Conservation (phyloP, 805 yeast genomes). For the Tetrapisispora nanseiensis region DNA sequence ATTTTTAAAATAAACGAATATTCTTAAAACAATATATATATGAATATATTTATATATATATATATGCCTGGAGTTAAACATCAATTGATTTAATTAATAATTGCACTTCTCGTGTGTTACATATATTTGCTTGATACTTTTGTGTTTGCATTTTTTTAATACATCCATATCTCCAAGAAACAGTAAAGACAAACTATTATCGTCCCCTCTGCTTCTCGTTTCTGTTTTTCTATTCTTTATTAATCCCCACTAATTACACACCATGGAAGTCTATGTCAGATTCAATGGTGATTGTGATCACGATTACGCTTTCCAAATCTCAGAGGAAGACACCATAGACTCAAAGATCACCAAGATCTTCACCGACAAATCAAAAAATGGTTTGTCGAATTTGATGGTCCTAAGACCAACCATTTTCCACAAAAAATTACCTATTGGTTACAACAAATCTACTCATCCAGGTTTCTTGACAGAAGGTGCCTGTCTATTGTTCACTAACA, state of each 20-base stretch:
- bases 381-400: slow-evolving; percentile 47
- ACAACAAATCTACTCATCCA: slow-evolving; percentile 45
- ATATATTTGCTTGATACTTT: too few species aligned
- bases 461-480: slow-evolving; percentile 84
- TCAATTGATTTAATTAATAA: too few species aligned
- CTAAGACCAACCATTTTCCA: slow-evolving; percentile 76
- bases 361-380: slow-evolving; percentile 4
- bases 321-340: slow-evolving; percentile 46
- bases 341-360: slow-evolving; percentile 51
- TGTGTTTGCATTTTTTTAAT: background rate
- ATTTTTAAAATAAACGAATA: background rate
- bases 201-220: too few species aligned
- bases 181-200: too few species aligned
- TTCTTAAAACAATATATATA: too few species aligned
- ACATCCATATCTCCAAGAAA: too few species aligned
- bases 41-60: background rate
- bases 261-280: slow-evolving; percentile 49
- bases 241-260: slow-evolving; percentile 18
- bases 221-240: too few species aligned
- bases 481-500: slow-evolving; percentile 55
- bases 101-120: too few species aligned
- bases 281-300: slow-evolving; percentile 77
- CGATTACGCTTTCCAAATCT: slow-evolving; percentile 82
- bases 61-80: too few species aligned
- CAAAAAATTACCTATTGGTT: slow-evolving; percentile 52